Evolutionary conservation across 176 grass and related monocot species (phyloP).

Genomic region (Raddia distichophylla): DNA sequence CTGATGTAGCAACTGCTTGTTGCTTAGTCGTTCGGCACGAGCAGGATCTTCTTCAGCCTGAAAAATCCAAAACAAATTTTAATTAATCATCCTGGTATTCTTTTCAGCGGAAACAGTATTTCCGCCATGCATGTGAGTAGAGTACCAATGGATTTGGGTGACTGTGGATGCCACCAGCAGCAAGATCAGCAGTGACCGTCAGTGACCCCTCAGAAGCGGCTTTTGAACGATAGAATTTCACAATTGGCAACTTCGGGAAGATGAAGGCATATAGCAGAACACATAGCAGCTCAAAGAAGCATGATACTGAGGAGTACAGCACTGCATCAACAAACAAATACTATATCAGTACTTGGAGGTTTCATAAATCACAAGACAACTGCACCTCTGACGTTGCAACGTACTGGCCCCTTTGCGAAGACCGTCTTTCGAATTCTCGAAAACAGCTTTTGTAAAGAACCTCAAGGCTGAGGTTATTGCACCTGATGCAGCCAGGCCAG

Average conservation of each 20-base stretch:
- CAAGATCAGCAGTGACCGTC: slow-evolving; percentile 28
- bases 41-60: slow-evolving; percentile 55
- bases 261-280: slow-evolving; percentile 64
- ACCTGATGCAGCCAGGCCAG: slow-evolving; percentile 65
- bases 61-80: too few relatives aligned
- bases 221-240: slow-evolving; percentile 62
- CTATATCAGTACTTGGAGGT: neutral
- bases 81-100: neutral
- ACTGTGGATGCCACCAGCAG: slow-evolving; percentile 45
- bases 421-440: slow-evolving; percentile 63
- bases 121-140: neutral
- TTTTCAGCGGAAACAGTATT: slow-evolving; percentile 18
- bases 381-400: slow-evolving; percentile 2
- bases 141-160: slow-evolving; percentile 24
- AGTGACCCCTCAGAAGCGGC: slow-evolving; percentile 67
- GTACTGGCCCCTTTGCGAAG: slow-evolving; percentile 62
- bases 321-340: slow-evolving; percentile 44
- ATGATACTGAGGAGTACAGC: slow-evolving; percentile 62
- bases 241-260: slow-evolving; percentile 70
- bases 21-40: slow-evolving; percentile 48
- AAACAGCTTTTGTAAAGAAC: slow-evolving; percentile 58
- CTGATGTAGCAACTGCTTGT: slow-evolving; percentile 53
- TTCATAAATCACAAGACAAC: slow-evolving; percentile 19
- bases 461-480: slow-evolving; percentile 58
- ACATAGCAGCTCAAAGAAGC: slow-evolving; percentile 68